A percentile compares a stretch with the other conserved stretches of the same genome.
Conservation (phyloP, 768 basidiomycete species). For the Coprinopsis sp. region DNA sequence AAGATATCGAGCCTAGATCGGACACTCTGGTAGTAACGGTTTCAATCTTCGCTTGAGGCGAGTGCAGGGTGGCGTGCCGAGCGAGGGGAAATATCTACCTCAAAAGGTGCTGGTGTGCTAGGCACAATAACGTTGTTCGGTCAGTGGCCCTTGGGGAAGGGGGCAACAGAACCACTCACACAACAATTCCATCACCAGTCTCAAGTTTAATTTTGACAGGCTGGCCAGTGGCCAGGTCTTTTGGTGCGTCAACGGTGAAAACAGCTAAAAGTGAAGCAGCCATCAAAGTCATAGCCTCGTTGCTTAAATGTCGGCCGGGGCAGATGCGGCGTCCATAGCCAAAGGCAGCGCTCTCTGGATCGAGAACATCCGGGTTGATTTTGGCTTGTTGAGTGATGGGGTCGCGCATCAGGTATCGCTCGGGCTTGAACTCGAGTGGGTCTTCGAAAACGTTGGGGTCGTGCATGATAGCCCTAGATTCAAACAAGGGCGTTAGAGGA, state of each 20-base stretch:
- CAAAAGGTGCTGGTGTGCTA: slow-evolving; percentile 5
- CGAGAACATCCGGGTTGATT: slow-evolving; percentile 9
- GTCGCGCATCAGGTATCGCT: slow-evolving; percentile 23
- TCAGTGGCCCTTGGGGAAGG: background rate
- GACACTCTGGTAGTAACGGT: background rate
- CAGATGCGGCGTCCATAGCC: slow-evolving; percentile 27
- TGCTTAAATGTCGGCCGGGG: slow-evolving; percentile 40
- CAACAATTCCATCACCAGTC: slow-evolving; percentile 3
- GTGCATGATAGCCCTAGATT: slow-evolving; percentile 19
- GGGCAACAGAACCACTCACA: background rate
- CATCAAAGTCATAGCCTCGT: slow-evolving; percentile 30
- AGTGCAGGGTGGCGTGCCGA: background rate
- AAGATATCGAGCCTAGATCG: background rate
- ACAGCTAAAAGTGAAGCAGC: slow-evolving; percentile 17
- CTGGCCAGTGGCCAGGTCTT: slow-evolving; percentile 7
- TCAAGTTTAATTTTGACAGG: slow-evolving; percentile 4
- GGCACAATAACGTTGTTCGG: background rate
- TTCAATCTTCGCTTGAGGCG: background rate
- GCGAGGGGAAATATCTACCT: background rate
- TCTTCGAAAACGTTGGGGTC: slow-evolving; percentile 27
- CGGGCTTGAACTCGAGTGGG: slow-evolving; percentile 29
- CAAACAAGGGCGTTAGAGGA: background rate
- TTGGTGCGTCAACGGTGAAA: slow-evolving; percentile 6
- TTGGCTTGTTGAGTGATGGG: slow-evolving; percentile 15
- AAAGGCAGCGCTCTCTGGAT: slow-evolving; percentile 12